Conservation (phyloP, 441 rosid genomes). For the Corymbia calophylla region DNA sequence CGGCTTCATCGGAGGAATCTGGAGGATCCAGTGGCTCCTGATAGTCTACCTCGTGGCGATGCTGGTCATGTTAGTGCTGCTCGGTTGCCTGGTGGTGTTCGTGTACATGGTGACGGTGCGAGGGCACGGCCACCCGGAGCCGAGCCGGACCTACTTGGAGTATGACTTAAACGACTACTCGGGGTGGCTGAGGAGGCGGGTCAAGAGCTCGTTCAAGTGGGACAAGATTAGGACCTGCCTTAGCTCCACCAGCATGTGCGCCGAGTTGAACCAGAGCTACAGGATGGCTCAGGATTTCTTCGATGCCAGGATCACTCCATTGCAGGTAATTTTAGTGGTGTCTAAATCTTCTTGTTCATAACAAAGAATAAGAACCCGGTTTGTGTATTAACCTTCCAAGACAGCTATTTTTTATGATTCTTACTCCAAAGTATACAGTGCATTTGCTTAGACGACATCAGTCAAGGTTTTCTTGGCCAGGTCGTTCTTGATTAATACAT, state of each 20-base stretch:
- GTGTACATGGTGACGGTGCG: conserved; percentile 60
- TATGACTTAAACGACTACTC: conserved; percentile 68
- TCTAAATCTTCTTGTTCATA: not conserved
- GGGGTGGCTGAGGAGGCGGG: conserved; percentile 63
- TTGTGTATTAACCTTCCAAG: not conserved
- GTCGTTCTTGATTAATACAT: not conserved
- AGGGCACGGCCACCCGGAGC: conserved; percentile 70
- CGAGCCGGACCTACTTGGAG: conserved; percentile 71
- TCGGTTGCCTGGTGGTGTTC: conserved; percentile 58
- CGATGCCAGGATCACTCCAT: conserved; percentile 59
- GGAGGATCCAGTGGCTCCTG: conserved; percentile 76
- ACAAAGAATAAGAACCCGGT: not conserved
- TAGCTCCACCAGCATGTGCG: conserved; percentile 48
- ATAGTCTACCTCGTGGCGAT: conserved; percentile 58
- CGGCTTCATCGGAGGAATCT: conserved; percentile 82
- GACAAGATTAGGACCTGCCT: conserved; percentile 63
- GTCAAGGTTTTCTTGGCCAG: not conserved
- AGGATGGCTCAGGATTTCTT: conserved; percentile 82
- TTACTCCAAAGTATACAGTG: not conserved
- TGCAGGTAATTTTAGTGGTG: conserved; percentile 38
- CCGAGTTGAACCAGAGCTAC: conserved; percentile 64
- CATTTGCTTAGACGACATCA: not conserved
- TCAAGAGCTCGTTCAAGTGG: conserved; percentile 78
- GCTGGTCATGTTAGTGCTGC: conserved; percentile 57
- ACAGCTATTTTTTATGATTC: not conserved